phyloP scores from a whole-genome alignment of 129 eudicot species.

The Flaveria brownii region DNA sequence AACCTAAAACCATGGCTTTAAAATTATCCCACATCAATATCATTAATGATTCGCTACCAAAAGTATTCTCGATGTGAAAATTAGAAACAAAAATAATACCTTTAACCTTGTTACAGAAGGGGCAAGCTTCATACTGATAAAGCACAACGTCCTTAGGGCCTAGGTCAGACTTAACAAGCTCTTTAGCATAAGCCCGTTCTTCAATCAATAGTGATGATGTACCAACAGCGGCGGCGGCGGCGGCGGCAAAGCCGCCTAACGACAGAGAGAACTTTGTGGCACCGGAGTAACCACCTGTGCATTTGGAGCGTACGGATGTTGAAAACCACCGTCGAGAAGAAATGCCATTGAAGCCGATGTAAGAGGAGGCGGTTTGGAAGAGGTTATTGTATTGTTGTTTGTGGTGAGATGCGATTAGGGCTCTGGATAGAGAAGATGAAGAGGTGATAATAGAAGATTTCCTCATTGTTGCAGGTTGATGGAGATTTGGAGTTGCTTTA shows the following conservation, averaged over 20 bases:
- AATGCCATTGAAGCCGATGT: slow-evolving; percentile 18
- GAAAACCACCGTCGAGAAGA: slow-evolving; percentile 44
- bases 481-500: slow-evolving; percentile 4
- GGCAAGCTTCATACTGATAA: slow-evolving; percentile 11
- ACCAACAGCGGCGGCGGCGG: background rate
- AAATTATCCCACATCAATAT: too few species aligned
- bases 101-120: slow-evolving; percentile 16
- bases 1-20: too few species aligned
- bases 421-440: slow-evolving; percentile 20
- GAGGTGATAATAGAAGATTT: background rate
- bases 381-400: background rate
- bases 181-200: background rate
- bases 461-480: slow-evolving; percentile 3
- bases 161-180: background rate
- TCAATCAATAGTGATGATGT: background rate
- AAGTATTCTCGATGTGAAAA: too few species aligned
- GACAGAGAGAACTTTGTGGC: background rate
- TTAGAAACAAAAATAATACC: background rate
- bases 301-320: slow-evolving; percentile 20
- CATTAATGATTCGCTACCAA: background rate
- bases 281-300: background rate
- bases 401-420: background rate
- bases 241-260: background rate
- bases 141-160: slow-evolving; percentile 7
- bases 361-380: background rate